Evolutionary conservation across 2,329 filamentous ascomycete species (phyloP).

Genomic region (Neopestalotiopsis sp.): DNA sequence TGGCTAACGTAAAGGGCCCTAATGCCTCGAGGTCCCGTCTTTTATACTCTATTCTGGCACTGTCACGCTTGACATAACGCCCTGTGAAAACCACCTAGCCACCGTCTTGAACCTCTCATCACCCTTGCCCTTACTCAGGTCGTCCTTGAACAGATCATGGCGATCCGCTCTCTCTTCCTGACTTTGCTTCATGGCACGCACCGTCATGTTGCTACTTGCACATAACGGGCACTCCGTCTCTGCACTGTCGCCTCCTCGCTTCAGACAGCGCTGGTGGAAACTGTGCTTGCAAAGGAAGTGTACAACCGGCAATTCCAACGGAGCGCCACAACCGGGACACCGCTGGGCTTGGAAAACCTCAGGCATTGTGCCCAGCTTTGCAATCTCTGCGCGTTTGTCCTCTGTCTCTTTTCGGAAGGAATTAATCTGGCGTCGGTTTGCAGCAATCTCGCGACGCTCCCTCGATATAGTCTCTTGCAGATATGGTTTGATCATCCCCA

Average conservation of each 20-base stretch:
- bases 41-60: conserved; percentile 2
- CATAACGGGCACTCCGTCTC: conserved; percentile 88
- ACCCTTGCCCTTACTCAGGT: conserved; percentile 59
- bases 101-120: conserved; percentile 81
- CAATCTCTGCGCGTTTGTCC: conserved; percentile 78
- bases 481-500: conserved; percentile 97
- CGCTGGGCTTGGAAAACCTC: conserved; percentile 89
- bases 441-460: conserved; percentile 82
- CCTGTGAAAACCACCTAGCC: conserved; percentile 90
- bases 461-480: conserved; percentile 86
- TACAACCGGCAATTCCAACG: conserved; percentile 85
- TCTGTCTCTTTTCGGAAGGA: conserved; percentile 87
- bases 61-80: conserved; percentile 69
- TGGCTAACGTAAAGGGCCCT: not conserved
- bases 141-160: conserved; percentile 87
- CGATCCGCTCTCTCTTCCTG: conserved; percentile 86
- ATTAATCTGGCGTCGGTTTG: conserved; percentile 80
- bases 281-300: conserved; percentile 98
- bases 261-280: conserved; percentile 91
- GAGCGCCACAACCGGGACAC: conserved; percentile 80
- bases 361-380: conserved; percentile 78
- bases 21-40: not conserved
- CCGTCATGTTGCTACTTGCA: conserved; percentile 82
- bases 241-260: conserved; percentile 54
- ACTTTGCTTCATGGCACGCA: conserved; percentile 82